These are phyloP conservation scores for Calocera cornea DNA, from an alignment of 768 basidiomycete species.

Conservation along the genomic window DNA sequence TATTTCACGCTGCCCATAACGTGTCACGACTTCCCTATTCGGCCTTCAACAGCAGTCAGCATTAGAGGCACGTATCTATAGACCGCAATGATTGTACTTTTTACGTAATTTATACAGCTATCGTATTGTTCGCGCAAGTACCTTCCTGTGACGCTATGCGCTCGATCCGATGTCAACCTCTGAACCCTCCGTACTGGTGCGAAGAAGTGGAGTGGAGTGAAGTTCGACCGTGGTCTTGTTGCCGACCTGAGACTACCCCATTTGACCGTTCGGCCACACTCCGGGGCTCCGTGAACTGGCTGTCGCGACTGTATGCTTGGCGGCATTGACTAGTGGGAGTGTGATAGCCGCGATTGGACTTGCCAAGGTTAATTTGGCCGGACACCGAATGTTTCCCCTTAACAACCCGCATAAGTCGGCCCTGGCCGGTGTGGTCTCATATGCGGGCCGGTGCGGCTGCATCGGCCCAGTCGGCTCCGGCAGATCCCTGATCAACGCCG, in stretches of 20 bases:
- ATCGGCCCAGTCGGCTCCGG: constrained; percentile 3
- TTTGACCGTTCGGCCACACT: not conserved
- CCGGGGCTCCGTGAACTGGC: not conserved
- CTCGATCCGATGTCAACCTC: too few species aligned
- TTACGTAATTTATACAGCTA: not conserved
- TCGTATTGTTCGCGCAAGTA: too few species aligned
- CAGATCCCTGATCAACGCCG: not conserved
- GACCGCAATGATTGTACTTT: not conserved
- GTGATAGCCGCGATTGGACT: not conserved
- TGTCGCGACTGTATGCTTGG: not conserved
- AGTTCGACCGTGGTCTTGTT: not conserved
- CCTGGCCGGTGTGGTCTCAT: not conserved
- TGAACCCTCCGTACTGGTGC: too few species aligned
- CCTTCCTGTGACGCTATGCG: too few species aligned
- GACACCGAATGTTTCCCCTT: not conserved
- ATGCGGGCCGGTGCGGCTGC: not conserved
- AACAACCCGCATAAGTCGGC: not conserved
- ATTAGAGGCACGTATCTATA: not conserved
- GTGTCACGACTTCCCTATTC: too few species aligned
- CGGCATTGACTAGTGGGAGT: not conserved
- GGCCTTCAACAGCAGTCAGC: not conserved
- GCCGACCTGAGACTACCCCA: not conserved
- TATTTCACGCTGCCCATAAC: too few species aligned
- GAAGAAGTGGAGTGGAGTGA: not conserved
- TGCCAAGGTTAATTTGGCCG: not conserved